Percentiles rank a stretch among this genome's conserved stretches.
Evolutionary conservation across 2,329 filamentous ascomycete genomes (phyloP).

Genomic region (Fonsecaea pugnacius): DNA sequence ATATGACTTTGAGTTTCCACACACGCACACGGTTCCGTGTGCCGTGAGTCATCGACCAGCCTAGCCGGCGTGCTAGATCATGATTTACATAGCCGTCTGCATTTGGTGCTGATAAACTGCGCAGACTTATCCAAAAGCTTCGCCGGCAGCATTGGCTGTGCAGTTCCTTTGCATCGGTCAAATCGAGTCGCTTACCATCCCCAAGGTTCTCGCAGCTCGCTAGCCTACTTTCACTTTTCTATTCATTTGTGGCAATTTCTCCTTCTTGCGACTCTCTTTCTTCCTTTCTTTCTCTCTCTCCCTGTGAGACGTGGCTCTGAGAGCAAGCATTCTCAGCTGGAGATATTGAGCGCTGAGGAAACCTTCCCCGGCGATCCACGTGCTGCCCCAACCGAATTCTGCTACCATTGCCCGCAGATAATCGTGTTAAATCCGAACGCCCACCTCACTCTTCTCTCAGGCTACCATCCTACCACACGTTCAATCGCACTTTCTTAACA

Average conservation of each 20-base stretch:
- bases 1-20: not conserved
- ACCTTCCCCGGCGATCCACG: slow-evolving; percentile 2
- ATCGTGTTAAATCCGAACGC: slow-evolving; percentile 24
- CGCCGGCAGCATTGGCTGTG: not conserved
- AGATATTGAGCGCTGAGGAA: slow-evolving; percentile 1
- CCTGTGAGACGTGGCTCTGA: not conserved
- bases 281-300: not conserved
- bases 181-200: slow-evolving; percentile 15
- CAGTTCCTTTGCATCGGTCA: not conserved
- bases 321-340: not conserved
- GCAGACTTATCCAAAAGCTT: not conserved
- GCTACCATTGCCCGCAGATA: slow-evolving; percentile 13
- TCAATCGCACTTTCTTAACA: not conserved
- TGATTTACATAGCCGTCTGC: not conserved
- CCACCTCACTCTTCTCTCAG: slow-evolving; percentile 16
- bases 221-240: not conserved
- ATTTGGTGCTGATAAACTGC: slow-evolving; percentile 15
- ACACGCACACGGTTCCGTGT: slow-evolving; percentile 3
- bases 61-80: slow-evolving; percentile 9
- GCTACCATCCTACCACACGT: slow-evolving; percentile 17
- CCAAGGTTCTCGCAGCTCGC: slow-evolving; percentile 1
- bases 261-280: not conserved
- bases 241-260: slow-evolving; percentile 5
- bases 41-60: slow-evolving; percentile 21
- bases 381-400: slow-evolving; percentile 1